Conservation (phyloP, 768 basidiomycete species). For the Cubamyces lactineus region DNA sequence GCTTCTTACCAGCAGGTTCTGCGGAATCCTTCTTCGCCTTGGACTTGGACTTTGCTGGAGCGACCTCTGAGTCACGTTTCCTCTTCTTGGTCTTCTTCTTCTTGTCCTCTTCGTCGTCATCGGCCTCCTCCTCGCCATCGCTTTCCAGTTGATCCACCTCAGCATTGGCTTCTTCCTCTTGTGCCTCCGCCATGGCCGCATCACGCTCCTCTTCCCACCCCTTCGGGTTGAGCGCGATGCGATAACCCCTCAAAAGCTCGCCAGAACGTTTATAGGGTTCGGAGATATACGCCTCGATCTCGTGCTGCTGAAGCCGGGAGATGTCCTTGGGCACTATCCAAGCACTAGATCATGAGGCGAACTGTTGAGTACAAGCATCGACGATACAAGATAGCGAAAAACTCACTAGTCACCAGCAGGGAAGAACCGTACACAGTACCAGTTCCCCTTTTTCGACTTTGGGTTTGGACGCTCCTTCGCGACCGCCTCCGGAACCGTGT, state of each 20-base stretch:
- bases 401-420: conserved; percentile 93
- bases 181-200: conserved; percentile 36
- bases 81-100: conserved; percentile 57
- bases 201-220: conserved; percentile 61
- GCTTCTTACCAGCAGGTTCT: conserved; percentile 44
- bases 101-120: conserved; percentile 47
- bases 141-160: conserved; percentile 70
- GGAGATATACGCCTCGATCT: conserved; percentile 82
- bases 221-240: conserved; percentile 72
- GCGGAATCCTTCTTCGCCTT: conserved; percentile 49
- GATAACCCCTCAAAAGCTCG: conserved; percentile 78
- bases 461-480: conserved; percentile 64
- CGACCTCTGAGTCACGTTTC: conserved; percentile 64
- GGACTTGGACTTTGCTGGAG: conserved; percentile 43
- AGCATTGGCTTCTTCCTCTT: conserved; percentile 55
- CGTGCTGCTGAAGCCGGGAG: conserved; percentile 71
- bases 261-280: conserved; percentile 77
- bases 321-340: conserved; percentile 88
- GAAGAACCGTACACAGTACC: conserved; percentile 86
- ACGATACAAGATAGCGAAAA: not conserved
- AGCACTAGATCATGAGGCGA: conserved; percentile 51
- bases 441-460: conserved; percentile 65
- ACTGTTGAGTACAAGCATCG: conserved; percentile 20
- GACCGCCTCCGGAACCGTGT: conserved; percentile 62
- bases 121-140: conserved; percentile 55